Conservation (phyloP, 805 yeast species). For the Ogataea populi-albae region DNA sequence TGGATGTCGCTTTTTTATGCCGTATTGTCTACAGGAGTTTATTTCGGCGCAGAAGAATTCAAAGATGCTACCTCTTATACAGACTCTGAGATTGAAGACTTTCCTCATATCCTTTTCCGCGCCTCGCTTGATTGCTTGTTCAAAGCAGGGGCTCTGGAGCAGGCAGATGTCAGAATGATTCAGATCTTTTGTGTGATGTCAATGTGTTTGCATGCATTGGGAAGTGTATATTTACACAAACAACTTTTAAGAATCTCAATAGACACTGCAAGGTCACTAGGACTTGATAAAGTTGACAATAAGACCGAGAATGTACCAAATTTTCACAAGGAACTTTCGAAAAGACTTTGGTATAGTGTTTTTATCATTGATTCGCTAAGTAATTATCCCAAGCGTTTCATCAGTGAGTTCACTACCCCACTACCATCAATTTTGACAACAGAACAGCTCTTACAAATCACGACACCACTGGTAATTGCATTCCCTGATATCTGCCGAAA, state of each 20-base stretch:
- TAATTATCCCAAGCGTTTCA: conserved; percentile 23
- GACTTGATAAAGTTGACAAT: conserved; percentile 10
- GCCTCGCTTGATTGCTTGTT: conserved; percentile 23
- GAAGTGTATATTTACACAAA: conserved; percentile 22
- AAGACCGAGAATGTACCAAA: conserved; percentile 3
- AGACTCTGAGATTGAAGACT: conserved; percentile 11
- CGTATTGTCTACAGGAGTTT: conserved; percentile 22
- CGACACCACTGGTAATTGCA: background rate
- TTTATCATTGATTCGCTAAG: conserved; percentile 26
- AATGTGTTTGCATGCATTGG: conserved; percentile 24
- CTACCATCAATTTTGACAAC: conserved; percentile 20
- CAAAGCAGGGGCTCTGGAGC: conserved; percentile 23
- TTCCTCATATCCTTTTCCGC: conserved; percentile 19
- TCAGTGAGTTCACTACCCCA: conserved; percentile 19
- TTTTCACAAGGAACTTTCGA: conserved; percentile 21
- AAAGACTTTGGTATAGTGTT: conserved; percentile 25
- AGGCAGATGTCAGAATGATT: conserved; percentile 24
- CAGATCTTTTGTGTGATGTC: conserved; percentile 25
- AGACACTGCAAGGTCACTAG: conserved; percentile 19
- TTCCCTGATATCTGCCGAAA: conserved; percentile 10
- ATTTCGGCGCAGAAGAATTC: conserved; percentile 22
- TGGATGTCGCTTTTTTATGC: conserved; percentile 27
- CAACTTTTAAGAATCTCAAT: conserved; percentile 19
- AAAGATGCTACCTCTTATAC: conserved; percentile 10
- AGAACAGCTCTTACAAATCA: conserved; percentile 11